These are phyloP conservation scores for Arctium minus DNA, from an alignment of 129 eudicot genomes.

Conservation along the genomic window DNA sequence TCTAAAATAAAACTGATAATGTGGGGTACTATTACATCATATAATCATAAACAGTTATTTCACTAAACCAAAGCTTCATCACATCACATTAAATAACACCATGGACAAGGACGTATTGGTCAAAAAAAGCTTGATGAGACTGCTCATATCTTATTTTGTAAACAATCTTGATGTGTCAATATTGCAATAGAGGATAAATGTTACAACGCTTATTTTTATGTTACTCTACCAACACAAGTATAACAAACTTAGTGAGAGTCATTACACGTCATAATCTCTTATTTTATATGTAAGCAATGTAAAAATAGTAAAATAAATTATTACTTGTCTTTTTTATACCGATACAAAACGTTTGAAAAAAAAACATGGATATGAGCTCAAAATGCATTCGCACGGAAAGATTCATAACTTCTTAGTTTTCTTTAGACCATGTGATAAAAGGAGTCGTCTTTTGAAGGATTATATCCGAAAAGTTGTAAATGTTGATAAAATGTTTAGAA, in stretches of 20 bases:
- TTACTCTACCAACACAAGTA: background rate
- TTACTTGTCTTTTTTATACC: no score
- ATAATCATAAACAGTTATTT: background rate
- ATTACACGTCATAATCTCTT: background rate
- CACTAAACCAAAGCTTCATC: background rate
- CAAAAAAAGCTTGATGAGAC: conserved; percentile 16
- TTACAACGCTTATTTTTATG: background rate
- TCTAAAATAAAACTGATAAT: conserved; percentile 13
- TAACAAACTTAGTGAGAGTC: background rate
- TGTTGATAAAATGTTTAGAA: background rate
- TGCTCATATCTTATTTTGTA: background rate
- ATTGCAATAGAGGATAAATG: no score
- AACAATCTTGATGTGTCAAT: background rate
- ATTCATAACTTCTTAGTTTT: background rate
- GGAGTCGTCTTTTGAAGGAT: background rate
- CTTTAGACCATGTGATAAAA: no score
- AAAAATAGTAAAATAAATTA: background rate
- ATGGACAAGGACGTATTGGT: conserved; percentile 22
- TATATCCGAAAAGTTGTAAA: background rate
- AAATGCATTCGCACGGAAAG: background rate
- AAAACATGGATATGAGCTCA: background rate
- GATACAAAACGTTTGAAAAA: background rate
- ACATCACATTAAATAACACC: background rate
- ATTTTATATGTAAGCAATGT: background rate
- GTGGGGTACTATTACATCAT: conserved; percentile 16